These are phyloP conservation scores for Knufia fluminis DNA, from an alignment of 2,329 filamentous ascomycete genomes.

Conservation along the genomic window DNA sequence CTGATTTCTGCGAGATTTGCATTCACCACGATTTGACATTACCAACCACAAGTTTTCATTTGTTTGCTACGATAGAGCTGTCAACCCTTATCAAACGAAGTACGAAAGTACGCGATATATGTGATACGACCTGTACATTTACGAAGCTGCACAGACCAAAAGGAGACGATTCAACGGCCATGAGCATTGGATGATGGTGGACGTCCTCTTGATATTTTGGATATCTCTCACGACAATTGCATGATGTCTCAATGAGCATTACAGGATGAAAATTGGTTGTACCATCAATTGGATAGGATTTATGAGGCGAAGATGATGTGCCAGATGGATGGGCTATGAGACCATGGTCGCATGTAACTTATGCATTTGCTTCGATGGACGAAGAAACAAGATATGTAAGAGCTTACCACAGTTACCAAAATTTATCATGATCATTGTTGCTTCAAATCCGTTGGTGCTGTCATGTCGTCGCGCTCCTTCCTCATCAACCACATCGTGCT, in stretches of 20 bases:
- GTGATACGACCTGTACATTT: conserved; percentile 8
- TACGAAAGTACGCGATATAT: conserved; percentile 8
- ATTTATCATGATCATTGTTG: not conserved
- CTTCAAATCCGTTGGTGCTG: not conserved
- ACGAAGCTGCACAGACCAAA: not conserved
- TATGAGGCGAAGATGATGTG: conserved; percentile 1
- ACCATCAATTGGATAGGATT: not conserved
- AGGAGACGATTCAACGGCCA: not conserved
- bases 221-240: not conserved
- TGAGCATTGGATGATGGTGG: not conserved
- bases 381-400: not conserved
- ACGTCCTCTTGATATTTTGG: not conserved
- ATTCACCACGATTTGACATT: too few species aligned
- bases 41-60: not conserved
- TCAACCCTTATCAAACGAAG: conserved; percentile 4
- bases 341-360: not conserved
- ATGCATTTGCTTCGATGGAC: not conserved
- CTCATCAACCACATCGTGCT: not conserved
- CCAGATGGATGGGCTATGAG: not conserved
- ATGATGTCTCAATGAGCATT: not conserved
- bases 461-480: not conserved
- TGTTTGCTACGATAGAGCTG: conserved; percentile 8
- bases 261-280: not conserved
- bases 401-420: not conserved
- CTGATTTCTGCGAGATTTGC: not conserved